Conservation (phyloP, 208 protist genomes). For the Sergeia podlipaevii region DNA sequence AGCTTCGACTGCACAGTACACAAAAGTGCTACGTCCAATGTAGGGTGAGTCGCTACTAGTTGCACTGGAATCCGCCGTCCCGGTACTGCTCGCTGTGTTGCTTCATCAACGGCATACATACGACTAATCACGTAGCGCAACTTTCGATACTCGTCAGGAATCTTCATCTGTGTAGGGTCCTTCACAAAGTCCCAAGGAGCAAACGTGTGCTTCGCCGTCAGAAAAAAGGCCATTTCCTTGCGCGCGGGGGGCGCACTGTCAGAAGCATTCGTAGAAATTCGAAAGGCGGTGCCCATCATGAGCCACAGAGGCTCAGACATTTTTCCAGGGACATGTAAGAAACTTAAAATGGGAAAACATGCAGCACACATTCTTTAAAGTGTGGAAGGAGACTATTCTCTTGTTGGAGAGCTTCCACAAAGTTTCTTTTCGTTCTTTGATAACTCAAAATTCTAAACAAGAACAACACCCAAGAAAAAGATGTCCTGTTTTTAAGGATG, state of each 20-base stretch:
- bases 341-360: slow-evolving; percentile 68
- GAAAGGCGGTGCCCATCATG: slow-evolving; percentile 83
- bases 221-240: slow-evolving; percentile 29
- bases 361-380: no score
- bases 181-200: slow-evolving; percentile 60
- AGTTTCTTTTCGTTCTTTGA: no score
- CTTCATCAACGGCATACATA: slow-evolving; percentile 32
- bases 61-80: slow-evolving; percentile 16
- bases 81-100: slow-evolving; percentile 15
- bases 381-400: neutral
- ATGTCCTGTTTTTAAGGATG: no score
- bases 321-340: slow-evolving; percentile 75
- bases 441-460: no score
- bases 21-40: slow-evolving; percentile 55
- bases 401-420: neutral
- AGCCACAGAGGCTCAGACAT: slow-evolving; percentile 79
- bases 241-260: neutral
- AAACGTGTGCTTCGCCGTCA: slow-evolving; percentile 82
- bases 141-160: slow-evolving; percentile 73
- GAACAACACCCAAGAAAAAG: no score
- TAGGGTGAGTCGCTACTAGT: slow-evolving; percentile 53
- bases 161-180: slow-evolving; percentile 54
- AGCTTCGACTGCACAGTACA: no score
- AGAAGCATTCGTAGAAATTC: slow-evolving; percentile 10
- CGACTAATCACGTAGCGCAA: slow-evolving; percentile 54